These are phyloP conservation scores for Eutypa lata DNA, from an alignment of 2,329 filamentous ascomycete species.

Conservation along the genomic window DNA sequence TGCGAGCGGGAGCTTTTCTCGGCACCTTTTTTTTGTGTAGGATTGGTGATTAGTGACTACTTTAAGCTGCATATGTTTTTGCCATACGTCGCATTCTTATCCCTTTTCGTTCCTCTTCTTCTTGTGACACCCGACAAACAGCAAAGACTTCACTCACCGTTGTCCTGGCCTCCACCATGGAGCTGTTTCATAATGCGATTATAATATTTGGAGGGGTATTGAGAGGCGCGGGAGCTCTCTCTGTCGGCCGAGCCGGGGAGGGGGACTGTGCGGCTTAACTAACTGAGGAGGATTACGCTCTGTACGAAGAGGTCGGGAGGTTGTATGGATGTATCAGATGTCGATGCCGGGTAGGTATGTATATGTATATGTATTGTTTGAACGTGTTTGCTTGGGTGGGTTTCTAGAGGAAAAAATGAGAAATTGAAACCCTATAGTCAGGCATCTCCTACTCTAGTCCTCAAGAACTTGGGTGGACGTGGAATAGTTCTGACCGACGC, in stretches of 20 bases:
- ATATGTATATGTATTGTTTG: too few species aligned
- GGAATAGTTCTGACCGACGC: not conserved
- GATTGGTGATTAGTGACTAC: conserved; percentile 23
- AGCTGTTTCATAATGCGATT: conserved; percentile 42
- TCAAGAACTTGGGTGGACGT: not conserved
- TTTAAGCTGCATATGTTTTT: not conserved
- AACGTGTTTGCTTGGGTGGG: too few species aligned
- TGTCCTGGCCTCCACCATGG: conserved; percentile 39
- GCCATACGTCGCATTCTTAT: not conserved
- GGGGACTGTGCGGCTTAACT: too few species aligned
- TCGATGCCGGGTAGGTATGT: too few species aligned
- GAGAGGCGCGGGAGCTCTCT: conserved; percentile 13
- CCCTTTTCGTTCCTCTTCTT: not conserved
- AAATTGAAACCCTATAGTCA: too few species aligned
- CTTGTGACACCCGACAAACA: not conserved
- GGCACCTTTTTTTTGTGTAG: conserved; percentile 36
- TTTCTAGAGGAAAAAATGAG: too few species aligned
- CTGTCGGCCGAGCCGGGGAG: not conserved
- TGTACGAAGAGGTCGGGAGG: too few species aligned
- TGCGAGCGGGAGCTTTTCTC: conserved; percentile 35
- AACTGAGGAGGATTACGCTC: too few species aligned
- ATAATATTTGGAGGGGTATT: conserved; percentile 15
- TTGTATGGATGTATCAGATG: too few species aligned
- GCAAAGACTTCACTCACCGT: conserved; percentile 32
- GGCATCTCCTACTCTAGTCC: too few species aligned